Conservation (phyloP, 176 grass and related monocot genomes). For the Juncus effusus region DNA sequence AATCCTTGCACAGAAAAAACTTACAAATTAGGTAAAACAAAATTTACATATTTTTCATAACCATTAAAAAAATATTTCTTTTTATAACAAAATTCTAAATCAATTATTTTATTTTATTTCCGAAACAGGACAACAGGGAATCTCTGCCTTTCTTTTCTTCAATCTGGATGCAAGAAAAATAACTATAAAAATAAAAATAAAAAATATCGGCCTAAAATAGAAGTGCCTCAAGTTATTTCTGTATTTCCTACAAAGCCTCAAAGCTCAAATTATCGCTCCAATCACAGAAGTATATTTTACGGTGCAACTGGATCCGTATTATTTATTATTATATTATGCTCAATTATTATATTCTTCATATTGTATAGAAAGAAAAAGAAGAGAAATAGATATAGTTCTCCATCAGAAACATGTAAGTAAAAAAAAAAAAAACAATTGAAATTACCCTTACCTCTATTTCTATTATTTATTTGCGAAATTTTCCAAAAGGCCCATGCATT, state of each 20-base stretch:
- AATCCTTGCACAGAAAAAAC: conserved; percentile 31
- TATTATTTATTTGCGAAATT: too few relatives aligned
- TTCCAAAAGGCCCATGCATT: too few relatives aligned
- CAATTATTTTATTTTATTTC: conserved; percentile 15
- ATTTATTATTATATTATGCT: conserved; percentile 10
- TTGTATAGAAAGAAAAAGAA: conserved; percentile 12
- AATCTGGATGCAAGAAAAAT: conserved; percentile 17
- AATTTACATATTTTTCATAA: too few relatives aligned
- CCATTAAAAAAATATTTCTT: background rate
- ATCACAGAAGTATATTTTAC: conserved; percentile 20
- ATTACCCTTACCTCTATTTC: too few relatives aligned
- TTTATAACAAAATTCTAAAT: background rate
- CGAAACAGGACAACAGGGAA: conserved; percentile 34
- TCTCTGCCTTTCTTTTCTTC: conserved; percentile 31
- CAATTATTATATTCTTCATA: conserved; percentile 6
- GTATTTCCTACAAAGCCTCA: conserved; percentile 17
- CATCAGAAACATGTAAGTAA: conserved; percentile 28
- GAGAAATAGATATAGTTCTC: conserved; percentile 9
- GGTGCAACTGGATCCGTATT: conserved; percentile 13
- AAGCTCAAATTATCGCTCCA: background rate
- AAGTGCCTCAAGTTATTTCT: conserved; percentile 28
- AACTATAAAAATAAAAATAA: background rate
- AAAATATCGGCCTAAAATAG: conserved; percentile 25
- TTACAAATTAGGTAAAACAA: conserved; percentile 30
- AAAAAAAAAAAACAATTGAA: too few relatives aligned